These are phyloP conservation scores for Kwoniella heveanensis DNA, from an alignment of 768 basidiomycete species.

Conservation along the genomic window DNA sequence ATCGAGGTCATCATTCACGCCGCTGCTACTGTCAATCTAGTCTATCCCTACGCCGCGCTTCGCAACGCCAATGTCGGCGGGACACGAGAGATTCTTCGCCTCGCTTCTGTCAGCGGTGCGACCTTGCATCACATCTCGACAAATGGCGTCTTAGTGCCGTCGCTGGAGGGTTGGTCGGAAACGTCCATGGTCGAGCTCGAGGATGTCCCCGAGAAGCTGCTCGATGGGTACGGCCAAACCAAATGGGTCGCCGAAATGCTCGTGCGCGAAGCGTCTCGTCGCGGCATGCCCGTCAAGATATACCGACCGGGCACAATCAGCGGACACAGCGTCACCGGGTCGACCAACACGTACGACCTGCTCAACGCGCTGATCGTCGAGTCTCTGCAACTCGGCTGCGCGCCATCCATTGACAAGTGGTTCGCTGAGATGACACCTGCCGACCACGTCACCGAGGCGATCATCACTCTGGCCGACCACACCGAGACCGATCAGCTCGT, in stretches of 20 bases:
- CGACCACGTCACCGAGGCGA: constrained; percentile 25
- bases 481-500: constrained; percentile 26
- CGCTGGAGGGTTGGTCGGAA: constrained; percentile 19
- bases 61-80: constrained; percentile 26
- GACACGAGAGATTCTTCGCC: constrained; percentile 22
- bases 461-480: constrained; percentile 24
- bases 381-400: constrained; percentile 23
- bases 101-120: constrained; percentile 20
- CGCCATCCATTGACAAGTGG: constrained; percentile 19
- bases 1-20: constrained; percentile 29
- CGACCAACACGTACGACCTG: constrained; percentile 27
- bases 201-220: constrained; percentile 17
- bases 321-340: constrained; percentile 25
- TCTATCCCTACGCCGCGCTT: constrained; percentile 27
- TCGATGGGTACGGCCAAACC: constrained; percentile 23
- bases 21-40: constrained; percentile 27
- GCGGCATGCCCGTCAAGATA: constrained; percentile 30
- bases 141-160: constrained; percentile 21
- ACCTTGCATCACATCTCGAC: constrained; percentile 25
- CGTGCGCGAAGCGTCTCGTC: constrained; percentile 19
- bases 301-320: constrained; percentile 28
- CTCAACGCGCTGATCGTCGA: constrained; percentile 28
- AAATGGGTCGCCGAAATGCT: constrained; percentile 27
- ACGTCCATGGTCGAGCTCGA: constrained; percentile 17
- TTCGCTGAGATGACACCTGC: constrained; percentile 28